Evolutionary conservation across 2,329 filamentous ascomycete genomes (phyloP), one percentile per base, ranked within the genome.

Genomic region (Biscogniauxia marginata): DNA sequence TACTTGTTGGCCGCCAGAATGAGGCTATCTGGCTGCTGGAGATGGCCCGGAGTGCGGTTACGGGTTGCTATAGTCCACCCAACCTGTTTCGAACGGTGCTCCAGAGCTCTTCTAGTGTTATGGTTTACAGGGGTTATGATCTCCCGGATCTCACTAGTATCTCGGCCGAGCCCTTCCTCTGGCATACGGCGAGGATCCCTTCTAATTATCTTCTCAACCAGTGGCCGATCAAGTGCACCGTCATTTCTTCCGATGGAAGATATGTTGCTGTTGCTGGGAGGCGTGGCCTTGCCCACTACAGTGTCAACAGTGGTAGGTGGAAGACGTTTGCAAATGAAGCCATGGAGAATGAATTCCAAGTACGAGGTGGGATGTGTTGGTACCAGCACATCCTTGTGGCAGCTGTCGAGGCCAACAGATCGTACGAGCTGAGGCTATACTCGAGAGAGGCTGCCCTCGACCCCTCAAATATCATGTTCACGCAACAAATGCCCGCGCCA

Each of bases 361-460:
- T 99, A 13, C 83, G 93, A 60, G 95, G 95, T 49, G 95, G 95
- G 6, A 96, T 99, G 93, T 98, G 93, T 71, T 99, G 95, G 95
- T 93, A 96, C 70, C 92, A 96, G 63, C 93, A 99, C 73, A 90
- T 98, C 25, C 80, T 99, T 18, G 90, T 98, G 54, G 93, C 92
- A 43, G 92, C 93, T 3, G 88, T 97, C n/a, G 95, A 99, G 73
- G 87, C 85, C 53, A 90, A 89, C 63, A 84, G 87, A 63, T 86
- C 86, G 20, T 92, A 92, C 66, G 89, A 96, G 77, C 76, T 99
- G 50, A 89, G 95, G n/a, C 80, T 99, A 16, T 98, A 93, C 73
- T 96, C 93, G 1, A 86, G 96, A 55, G 95, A 99, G 71, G 82
- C 88, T 22, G 79, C 87, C 9, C 82, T 99, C 18, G 89, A 92